A percentile compares a stretch with the other conserved stretches of the same genome.
These are phyloP conservation scores for Waltergamsia citrina DNA, from an alignment of 2,329 filamentous ascomycete genomes.

Conservation along the genomic window DNA sequence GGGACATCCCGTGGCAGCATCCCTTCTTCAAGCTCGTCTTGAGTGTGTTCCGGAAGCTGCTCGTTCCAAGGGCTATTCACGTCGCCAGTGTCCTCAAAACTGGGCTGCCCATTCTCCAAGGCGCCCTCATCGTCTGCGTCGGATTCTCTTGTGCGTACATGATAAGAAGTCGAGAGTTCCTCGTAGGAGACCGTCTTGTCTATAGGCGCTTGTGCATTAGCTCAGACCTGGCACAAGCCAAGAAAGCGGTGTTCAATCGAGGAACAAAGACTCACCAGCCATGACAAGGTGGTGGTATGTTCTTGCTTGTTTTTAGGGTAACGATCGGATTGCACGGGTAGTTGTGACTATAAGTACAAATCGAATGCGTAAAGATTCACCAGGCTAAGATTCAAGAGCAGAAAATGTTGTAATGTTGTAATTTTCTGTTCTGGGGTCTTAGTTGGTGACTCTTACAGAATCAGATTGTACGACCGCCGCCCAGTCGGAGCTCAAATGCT, in stretches of 20 bases:
- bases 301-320: not conserved
- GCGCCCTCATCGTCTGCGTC: conserved; percentile 19
- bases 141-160: conserved; percentile 16
- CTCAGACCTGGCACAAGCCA: not conserved
- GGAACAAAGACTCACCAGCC: conserved; percentile 3
- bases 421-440: too few species aligned
- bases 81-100: conserved; percentile 12
- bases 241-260: not conserved
- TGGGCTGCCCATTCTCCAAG: conserved; percentile 9
- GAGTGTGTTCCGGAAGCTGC: conserved; percentile 12
- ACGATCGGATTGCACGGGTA: not conserved
- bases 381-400: not conserved
- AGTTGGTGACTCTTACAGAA: too few species aligned
- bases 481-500: too few species aligned
- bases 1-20: conserved; percentile 53
- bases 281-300: conserved; percentile 2
- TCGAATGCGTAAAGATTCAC: not conserved
- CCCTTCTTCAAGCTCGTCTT: conserved; percentile 34
- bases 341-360: not conserved
- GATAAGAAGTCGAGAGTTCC: conserved; percentile 1
- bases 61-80: conserved; percentile 5
- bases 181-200: conserved; percentile 1
- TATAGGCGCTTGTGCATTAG: not conserved
- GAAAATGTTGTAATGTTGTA: too few species aligned
- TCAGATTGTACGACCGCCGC: too few species aligned